Evolutionary conservation across 2,329 filamentous ascomycete species (phyloP).

Genomic region (Trichoderma polysporum): DNA sequence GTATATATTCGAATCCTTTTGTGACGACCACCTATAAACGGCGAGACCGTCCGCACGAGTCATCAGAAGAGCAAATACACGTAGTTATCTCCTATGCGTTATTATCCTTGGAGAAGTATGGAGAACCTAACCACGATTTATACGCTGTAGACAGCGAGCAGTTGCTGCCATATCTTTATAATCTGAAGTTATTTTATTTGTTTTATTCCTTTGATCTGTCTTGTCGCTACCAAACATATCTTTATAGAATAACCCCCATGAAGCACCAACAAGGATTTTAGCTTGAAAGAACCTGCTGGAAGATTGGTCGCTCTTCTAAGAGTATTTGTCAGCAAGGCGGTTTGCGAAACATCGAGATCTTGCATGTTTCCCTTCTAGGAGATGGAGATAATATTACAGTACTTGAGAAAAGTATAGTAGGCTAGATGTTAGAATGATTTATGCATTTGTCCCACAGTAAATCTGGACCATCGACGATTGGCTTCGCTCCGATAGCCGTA

Average conservation of each 20-base stretch:
- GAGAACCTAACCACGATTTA: too few species aligned
- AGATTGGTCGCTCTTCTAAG: background rate
- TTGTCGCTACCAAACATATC: background rate
- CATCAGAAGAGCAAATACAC: too few species aligned
- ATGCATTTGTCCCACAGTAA: background rate
- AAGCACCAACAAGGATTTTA: background rate
- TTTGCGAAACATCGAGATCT: background rate
- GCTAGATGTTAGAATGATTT: background rate
- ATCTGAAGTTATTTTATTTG: background rate
- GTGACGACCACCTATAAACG: too few species aligned
- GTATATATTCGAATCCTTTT: too few species aligned
- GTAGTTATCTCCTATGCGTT: too few species aligned
- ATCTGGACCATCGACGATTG: background rate
- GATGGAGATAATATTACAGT: background rate
- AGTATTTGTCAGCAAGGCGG: background rate
- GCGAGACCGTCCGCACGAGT: too few species aligned
- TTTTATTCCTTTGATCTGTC: background rate
- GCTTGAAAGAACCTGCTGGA: background rate
- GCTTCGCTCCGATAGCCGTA: background rate
- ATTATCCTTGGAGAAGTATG: too few species aligned
- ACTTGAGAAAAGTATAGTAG: background rate
- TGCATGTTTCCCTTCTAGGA: background rate
- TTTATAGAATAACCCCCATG: background rate
- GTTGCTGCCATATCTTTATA: background rate
- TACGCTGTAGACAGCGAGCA: too few species aligned